These are phyloP conservation scores for Cytospora piceae DNA, from an alignment of 2,329 filamentous ascomycete genomes.

Conservation along the genomic window DNA sequence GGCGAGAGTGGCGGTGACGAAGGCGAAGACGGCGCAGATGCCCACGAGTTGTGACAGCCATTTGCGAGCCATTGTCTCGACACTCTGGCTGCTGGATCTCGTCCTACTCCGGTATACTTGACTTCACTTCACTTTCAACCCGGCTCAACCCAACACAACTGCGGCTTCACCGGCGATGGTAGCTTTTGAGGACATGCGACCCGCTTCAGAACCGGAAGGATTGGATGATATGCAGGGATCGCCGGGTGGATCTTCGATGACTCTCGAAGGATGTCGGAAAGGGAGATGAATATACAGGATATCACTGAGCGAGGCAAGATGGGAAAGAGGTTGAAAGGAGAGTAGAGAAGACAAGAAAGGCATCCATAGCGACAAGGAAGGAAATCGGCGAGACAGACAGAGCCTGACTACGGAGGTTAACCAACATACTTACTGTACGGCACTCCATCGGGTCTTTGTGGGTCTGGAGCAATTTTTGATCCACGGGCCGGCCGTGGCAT, in stretches of 20 bases:
- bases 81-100: background rate
- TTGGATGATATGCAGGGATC: background rate
- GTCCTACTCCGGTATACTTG: background rate
- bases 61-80: constrained; percentile 18
- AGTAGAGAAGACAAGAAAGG: background rate
- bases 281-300: background rate
- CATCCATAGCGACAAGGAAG: background rate
- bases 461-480: background rate
- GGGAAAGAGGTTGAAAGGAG: background rate
- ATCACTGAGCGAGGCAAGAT: background rate
- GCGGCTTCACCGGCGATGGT: background rate
- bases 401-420: background rate
- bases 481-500: background rate
- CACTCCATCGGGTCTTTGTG: background rate
- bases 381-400: background rate
- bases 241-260: background rate
- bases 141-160: background rate
- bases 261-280: too few species aligned
- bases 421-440: background rate
- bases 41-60: constrained; percentile 13
- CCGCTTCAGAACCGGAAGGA: background rate
- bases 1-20: background rate
- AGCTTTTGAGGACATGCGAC: background rate
- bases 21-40: background rate
- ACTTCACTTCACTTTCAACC: too few species aligned